Evolutionary conservation across 2,329 filamentous ascomycete genomes (phyloP).

Genomic region (Bipolaris zeicola): DNA sequence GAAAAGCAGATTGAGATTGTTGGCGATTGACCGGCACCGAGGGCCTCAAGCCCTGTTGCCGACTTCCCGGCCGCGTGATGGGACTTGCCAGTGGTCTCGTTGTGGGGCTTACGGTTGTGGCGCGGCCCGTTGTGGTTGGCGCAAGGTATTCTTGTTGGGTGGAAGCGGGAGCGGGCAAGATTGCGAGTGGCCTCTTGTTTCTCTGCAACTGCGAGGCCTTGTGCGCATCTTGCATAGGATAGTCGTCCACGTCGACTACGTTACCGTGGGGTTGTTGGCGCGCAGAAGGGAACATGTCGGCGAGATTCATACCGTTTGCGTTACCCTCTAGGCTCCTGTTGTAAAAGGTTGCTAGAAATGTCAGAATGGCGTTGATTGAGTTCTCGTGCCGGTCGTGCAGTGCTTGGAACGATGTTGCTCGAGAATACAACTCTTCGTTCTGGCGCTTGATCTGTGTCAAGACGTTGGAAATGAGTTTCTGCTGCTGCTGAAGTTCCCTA

Average conservation of each 20-base stretch:
- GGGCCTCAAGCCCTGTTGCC: constrained; percentile 33
- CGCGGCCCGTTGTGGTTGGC: constrained; percentile 29
- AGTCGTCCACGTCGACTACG: constrained; percentile 67
- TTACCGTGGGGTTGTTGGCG: constrained; percentile 61
- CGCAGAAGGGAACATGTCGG: constrained; percentile 80
- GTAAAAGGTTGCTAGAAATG: constrained; percentile 95
- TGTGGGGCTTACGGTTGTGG: constrained; percentile 40
- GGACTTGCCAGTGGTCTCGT: constrained; percentile 35
- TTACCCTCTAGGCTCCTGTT: constrained; percentile 90
- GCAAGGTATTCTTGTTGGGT: constrained; percentile 33
- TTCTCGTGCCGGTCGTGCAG: constrained; percentile 97
- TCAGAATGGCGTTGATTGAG: constrained; percentile 97
- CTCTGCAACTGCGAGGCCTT: constrained; percentile 47
- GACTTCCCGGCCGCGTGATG: constrained; percentile 26
- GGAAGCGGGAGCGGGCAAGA: constrained; percentile 39
- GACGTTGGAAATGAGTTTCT: constrained; percentile 81
- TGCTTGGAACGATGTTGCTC: constrained; percentile 86
- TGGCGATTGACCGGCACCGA: constrained; percentile 23
- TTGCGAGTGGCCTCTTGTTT: constrained; percentile 44
- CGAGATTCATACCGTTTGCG: constrained; percentile 73
- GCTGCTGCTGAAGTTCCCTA: constrained; percentile 80
- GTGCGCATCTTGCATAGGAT: constrained; percentile 45
- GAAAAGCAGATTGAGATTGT: constrained; percentile 17
- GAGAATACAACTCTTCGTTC: constrained; percentile 84
- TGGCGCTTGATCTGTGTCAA: constrained; percentile 82